Percentiles rank a stretch among this genome's conserved stretches.
Evolutionary conservation across 495 filamentous ascomycete species (phyloP).

Genomic region (Aspergillus avenaceus): DNA sequence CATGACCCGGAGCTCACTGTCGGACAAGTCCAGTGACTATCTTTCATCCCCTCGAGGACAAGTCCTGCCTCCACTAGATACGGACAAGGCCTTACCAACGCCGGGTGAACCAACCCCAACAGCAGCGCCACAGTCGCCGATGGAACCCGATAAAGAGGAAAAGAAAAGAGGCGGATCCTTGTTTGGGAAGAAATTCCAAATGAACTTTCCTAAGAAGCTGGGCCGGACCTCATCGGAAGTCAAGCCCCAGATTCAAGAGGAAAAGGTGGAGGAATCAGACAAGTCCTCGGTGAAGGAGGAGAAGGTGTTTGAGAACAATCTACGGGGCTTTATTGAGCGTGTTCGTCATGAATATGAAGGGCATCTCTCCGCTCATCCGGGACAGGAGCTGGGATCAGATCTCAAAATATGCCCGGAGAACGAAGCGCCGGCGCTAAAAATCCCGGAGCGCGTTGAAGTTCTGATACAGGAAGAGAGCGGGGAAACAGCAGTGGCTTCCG

Average conservation of each 20-base stretch:
- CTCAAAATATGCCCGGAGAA: conserved; percentile 74
- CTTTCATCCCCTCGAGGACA: conserved; percentile 48
- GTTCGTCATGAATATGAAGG: conserved; percentile 77
- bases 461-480: conserved; percentile 93
- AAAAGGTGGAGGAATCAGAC: conserved; percentile 79
- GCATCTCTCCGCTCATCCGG: conserved; percentile 52
- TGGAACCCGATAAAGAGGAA: conserved; percentile 66
- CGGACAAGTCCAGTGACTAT: conserved; percentile 57
- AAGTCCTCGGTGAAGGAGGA: conserved; percentile 61
- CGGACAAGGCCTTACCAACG: conserved; percentile 30
- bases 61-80: conserved; percentile 19
- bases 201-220: conserved; percentile 84
- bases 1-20: conserved; percentile 41
- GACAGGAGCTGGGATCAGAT: conserved; percentile 52
- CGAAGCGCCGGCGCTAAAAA: conserved; percentile 81
- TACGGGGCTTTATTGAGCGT: conserved; percentile 74
- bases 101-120: conserved; percentile 46
- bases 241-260: conserved; percentile 71
- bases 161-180: conserved; percentile 65
- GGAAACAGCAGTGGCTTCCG: conserved; percentile 82
- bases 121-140: conserved; percentile 52
- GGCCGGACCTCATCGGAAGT: conserved; percentile 70
- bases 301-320: conserved; percentile 76
- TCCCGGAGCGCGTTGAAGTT: conserved; percentile 74
- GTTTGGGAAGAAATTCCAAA: conserved; percentile 84